These are phyloP conservation scores for Pisolithus tinctorius DNA, from an alignment of 768 basidiomycete genomes.

Conservation along the genomic window DNA sequence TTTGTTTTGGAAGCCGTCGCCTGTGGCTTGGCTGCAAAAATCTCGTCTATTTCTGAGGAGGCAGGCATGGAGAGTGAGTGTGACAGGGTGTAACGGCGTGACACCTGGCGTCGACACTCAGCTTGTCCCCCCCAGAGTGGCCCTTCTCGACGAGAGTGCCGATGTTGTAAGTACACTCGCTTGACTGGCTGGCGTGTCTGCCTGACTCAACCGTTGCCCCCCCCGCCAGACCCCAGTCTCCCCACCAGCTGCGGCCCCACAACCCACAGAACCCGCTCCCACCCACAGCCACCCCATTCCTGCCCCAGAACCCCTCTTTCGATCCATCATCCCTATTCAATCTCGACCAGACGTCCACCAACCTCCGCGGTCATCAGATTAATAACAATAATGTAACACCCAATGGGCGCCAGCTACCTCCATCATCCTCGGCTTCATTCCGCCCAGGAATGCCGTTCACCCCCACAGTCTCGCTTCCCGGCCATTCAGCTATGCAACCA, in stretches of 20 bases:
- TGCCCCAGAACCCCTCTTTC: constrained; percentile 16
- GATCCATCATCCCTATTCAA: constrained; percentile 40
- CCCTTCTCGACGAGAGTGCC: constrained; percentile 10
- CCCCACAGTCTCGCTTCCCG: constrained; percentile 24
- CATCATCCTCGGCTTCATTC: constrained; percentile 63
- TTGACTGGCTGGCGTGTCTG: not conserved
- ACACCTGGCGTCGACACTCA: no score
- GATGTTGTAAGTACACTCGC: constrained; percentile 27
- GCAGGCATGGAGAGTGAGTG: constrained; percentile 29
- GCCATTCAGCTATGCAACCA: constrained; percentile 41
- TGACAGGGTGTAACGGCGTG: no score
- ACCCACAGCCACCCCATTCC: constrained; percentile 9
- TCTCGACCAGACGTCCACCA: constrained; percentile 75
- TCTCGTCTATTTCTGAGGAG: constrained; percentile 84
- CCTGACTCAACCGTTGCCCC: constrained; percentile 1
- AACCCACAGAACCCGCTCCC: constrained; percentile 10
- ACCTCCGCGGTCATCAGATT: constrained; percentile 38
- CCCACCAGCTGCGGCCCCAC: constrained; percentile 30
- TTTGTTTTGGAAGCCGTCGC: constrained; percentile 22
- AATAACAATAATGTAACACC: constrained; percentile 32
- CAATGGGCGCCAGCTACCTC: constrained; percentile 39
- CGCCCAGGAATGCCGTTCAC: constrained; percentile 56
- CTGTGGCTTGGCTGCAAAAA: constrained; percentile 58
- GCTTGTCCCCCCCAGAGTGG: no score
- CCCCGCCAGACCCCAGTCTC: constrained; percentile 32